Base-by-base conservation (phyloP, 257 asterid genomes). In the Plectranthus barbatus region DNA sequence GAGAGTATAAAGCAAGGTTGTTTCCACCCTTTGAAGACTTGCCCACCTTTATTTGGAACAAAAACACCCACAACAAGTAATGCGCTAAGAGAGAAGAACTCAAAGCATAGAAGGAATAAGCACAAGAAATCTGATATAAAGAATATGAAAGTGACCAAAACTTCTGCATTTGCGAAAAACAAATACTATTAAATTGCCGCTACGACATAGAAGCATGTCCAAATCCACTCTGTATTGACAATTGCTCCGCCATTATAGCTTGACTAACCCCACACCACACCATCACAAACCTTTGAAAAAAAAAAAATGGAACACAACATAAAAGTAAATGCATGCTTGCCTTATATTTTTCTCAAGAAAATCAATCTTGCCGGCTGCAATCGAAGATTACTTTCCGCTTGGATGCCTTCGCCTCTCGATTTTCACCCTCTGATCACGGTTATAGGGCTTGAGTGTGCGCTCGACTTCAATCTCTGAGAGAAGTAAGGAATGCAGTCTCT, bases 381-480 rank as follows among this genome's bases (percentile, higher is more conserved):
- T 42, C 17, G 34, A 42, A 42, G 60, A 12, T 66, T 26, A 41
- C 17, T 14, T 26, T 5, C 4, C 10, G 44, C 48, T 13, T 7
- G 77, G 76, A 51, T 45, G 69, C 69, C 73, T 50, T 67, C 63
- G 50, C 68, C 70, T 53, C 46, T 70, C 80, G 49, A 64, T 20
- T 61, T 66, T 80, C 56, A 49, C 36, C 73, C 70, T 79, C 70
- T 77, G 53, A 26, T 74, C 77, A 1, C 74, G 42, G 26, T 70
- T 76, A 6, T 72, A 69, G 11, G 87, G 83, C 73, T 68, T 80
- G 66, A 81, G 60, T 7, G 53, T 31, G 40, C 80, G 76, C 39
- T 80, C 77, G 0, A 58, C 70, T 68, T 76, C 85, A 42, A 81
- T 73, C 60, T 86, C 89, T 3, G 86, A 71, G 14, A 71, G 75